phyloP scores from a whole-genome alignment of 257 asterid species.

The Echites panduratus region DNA sequence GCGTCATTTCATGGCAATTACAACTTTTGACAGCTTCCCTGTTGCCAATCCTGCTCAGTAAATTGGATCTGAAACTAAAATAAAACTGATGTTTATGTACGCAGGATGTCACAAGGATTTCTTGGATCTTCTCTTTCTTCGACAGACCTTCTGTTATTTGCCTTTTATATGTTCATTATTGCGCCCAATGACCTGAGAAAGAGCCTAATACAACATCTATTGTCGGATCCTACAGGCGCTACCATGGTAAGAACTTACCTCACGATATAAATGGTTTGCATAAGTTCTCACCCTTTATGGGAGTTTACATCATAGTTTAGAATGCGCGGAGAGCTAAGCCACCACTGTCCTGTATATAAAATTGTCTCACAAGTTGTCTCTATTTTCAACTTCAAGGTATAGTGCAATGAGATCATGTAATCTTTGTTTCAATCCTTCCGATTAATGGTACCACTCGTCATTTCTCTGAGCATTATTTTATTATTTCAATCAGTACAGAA shows the following conservation, averaged over 20 bases:
- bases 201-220: conserved; percentile 76
- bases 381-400: background rate
- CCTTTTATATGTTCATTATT: conserved; percentile 83
- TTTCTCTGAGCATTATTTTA: background rate
- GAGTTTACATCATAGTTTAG: conserved; percentile 6
- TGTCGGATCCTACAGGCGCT: conserved; percentile 93
- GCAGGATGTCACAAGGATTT: conserved; percentile 98
- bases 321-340: background rate
- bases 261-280: conserved; percentile 27
- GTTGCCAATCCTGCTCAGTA: background rate
- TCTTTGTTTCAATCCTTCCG: background rate
- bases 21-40: background rate
- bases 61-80: background rate
- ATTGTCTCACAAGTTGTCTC: background rate
- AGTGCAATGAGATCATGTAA: background rate
- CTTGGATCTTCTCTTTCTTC: conserved; percentile 94
- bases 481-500: background rate
- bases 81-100: conserved; percentile 8
- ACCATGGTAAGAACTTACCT: conserved; percentile 85
- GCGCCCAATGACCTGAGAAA: conserved; percentile 94
- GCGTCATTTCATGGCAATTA: background rate
- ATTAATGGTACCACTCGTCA: background rate
- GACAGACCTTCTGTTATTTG: conserved; percentile 71
- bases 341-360: conserved; percentile 7
- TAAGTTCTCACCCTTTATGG: background rate